These are phyloP conservation scores for Nakazawaea laoshanensis DNA, from an alignment of 805 yeast species.

Conservation along the genomic window DNA sequence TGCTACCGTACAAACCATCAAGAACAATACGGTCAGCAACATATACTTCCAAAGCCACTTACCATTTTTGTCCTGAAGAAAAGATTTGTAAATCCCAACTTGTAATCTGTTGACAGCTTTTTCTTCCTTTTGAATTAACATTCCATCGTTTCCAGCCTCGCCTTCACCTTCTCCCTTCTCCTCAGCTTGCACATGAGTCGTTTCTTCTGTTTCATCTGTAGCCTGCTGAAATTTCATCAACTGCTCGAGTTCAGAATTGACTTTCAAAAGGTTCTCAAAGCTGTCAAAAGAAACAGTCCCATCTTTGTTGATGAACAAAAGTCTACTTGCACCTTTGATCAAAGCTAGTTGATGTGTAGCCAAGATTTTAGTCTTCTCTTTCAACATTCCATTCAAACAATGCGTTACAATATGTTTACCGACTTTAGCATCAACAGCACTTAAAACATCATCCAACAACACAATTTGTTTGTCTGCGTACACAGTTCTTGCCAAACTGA, in stretches of 20 bases:
- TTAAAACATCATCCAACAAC: slow-evolving; percentile 82
- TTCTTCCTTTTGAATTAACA: slow-evolving; percentile 33
- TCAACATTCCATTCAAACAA: slow-evolving; percentile 43
- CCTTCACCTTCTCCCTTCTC: slow-evolving; percentile 18
- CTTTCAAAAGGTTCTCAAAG: slow-evolving; percentile 36
- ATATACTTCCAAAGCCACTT: too few species aligned
- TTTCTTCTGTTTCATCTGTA: slow-evolving; percentile 19
- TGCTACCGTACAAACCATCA: slow-evolving; percentile 29
- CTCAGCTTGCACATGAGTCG: slow-evolving; percentile 19
- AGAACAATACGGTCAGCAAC: too few species aligned
- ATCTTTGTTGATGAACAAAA: slow-evolving; percentile 59
- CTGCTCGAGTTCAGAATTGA: slow-evolving; percentile 38
- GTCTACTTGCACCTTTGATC: slow-evolving; percentile 57
- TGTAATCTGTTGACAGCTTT: slow-evolving; percentile 38
- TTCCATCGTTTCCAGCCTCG: slow-evolving; percentile 17
- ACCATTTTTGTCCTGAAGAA: too few species aligned
- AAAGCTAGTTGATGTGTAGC: slow-evolving; percentile 72
- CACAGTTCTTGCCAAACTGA: slow-evolving; percentile 91
- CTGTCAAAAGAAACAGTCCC: slow-evolving; percentile 55
- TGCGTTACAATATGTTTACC: slow-evolving; percentile 70
- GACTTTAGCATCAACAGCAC: slow-evolving; percentile 97
- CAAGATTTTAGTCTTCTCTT: slow-evolving; percentile 42
- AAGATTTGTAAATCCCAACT: too few species aligned
- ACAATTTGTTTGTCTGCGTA: slow-evolving; percentile 90
- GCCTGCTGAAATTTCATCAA: slow-evolving; percentile 40